Percentiles rank a stretch among this genome's conserved stretches.
These are phyloP conservation scores for Salvia splendens DNA, from an alignment of 257 asterid species.

Conservation along the genomic window DNA sequence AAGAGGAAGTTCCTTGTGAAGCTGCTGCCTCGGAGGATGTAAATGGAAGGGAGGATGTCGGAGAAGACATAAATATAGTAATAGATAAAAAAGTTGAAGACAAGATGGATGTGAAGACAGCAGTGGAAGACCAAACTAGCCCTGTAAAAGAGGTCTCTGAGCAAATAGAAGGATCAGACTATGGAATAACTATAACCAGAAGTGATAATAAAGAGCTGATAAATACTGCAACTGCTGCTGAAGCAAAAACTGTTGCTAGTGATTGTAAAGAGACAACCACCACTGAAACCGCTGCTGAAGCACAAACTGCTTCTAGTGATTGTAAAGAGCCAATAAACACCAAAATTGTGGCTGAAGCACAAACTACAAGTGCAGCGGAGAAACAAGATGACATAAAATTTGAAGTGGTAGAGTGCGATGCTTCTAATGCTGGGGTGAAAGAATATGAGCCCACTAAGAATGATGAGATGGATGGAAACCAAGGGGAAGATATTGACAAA, in stretches of 20 bases:
- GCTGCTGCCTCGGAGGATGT: slow-evolving; percentile 33
- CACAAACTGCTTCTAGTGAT: slow-evolving; percentile 26
- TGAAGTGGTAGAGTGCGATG: slow-evolving; percentile 38
- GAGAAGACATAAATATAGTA: slow-evolving; percentile 28
- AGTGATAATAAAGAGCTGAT: slow-evolving; percentile 32
- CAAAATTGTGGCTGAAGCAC: slow-evolving; percentile 31
- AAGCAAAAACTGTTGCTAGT: slow-evolving; percentile 32
- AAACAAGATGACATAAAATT: slow-evolving; percentile 25
- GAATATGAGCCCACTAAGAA: slow-evolving; percentile 36
- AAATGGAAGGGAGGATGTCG: slow-evolving; percentile 30
- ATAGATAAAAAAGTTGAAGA: slow-evolving; percentile 26
- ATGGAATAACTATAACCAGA: slow-evolving; percentile 20
- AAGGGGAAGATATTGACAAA: slow-evolving; percentile 36
- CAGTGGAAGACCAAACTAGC: slow-evolving; percentile 31
- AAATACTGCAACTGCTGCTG: slow-evolving; percentile 18
- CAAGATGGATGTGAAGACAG: slow-evolving; percentile 15
- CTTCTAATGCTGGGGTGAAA: slow-evolving; percentile 31
- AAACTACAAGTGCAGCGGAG: slow-evolving; percentile 38
- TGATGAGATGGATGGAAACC: slow-evolving; percentile 29
- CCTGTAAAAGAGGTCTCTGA: slow-evolving; percentile 34
- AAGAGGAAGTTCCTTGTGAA: slow-evolving; percentile 34
- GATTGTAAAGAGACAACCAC: too few relatives aligned
- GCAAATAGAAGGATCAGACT: slow-evolving; percentile 23
- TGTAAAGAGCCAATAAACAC: neutral
- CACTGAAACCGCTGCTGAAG: slow-evolving; percentile 26